Evolutionary conservation across 306 rosid genomes (phyloP).

Genomic region (Prinsepia uniflora): DNA sequence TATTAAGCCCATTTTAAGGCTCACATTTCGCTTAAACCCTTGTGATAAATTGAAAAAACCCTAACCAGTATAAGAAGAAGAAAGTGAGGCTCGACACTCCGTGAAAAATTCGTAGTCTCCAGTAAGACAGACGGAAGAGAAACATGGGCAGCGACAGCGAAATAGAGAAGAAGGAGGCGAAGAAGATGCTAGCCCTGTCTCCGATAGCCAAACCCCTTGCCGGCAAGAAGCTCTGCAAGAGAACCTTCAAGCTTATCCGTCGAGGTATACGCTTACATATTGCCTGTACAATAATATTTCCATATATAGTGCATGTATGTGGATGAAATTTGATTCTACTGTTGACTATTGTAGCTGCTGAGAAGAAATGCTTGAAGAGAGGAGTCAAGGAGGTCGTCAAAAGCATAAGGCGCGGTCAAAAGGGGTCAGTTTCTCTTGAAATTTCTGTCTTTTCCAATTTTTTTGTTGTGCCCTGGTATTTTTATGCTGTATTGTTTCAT

Average conservation of each 20-base stretch:
- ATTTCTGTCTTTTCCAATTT: not conserved
- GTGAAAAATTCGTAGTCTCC: not conserved
- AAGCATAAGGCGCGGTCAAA: slow-evolving; percentile 80
- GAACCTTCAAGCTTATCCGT: slow-evolving; percentile 83
- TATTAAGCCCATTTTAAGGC: not conserved
- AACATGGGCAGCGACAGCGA: slow-evolving; percentile 86
- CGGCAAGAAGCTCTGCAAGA: slow-evolving; percentile 86
- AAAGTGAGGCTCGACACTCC: not conserved
- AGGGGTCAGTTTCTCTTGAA: slow-evolving; percentile 51
- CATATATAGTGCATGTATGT: not conserved
- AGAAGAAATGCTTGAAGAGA: slow-evolving; percentile 82
- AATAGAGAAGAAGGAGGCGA: slow-evolving; percentile 66
- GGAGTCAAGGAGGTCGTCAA: slow-evolving; percentile 97
- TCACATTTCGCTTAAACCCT: slow-evolving; percentile 12
- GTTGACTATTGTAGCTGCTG: slow-evolving; percentile 50
- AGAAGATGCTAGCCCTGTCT: slow-evolving; percentile 64
- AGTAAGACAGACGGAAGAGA: not conserved
- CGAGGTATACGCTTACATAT: slow-evolving; percentile 42
- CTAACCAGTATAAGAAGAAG: not conserved
- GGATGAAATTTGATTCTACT: not conserved
- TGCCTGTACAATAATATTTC: not conserved
- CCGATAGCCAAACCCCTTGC: slow-evolving; percentile 97
- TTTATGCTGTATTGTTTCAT: not conserved
- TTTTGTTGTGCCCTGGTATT: not conserved
- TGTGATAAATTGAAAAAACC: slow-evolving; percentile 1